Conservation (phyloP, 2,329 filamentous ascomycete genomes). For the Orbilia oligospora region DNA sequence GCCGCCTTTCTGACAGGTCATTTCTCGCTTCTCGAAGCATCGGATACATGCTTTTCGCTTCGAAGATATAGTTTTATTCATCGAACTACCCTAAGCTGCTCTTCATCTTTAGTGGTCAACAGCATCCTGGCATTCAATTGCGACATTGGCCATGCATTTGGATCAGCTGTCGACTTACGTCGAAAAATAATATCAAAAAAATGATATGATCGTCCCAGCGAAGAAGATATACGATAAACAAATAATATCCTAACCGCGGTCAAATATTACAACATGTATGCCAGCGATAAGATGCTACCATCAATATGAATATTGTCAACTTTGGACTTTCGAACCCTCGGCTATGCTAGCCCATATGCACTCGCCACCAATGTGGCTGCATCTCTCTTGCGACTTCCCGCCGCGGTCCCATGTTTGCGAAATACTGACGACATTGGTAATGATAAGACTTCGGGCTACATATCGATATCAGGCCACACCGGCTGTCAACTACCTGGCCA, state of each 20-base stretch:
- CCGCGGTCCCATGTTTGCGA: conserved; percentile 20
- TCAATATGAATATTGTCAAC: neutral
- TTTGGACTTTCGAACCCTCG: neutral
- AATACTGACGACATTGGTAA: conserved; percentile 35
- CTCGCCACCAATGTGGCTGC: conserved; percentile 25
- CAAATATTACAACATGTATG: neutral
- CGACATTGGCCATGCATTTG: conserved; percentile 14
- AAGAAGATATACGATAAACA: conserved; percentile 2
- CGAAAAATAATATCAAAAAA: conserved; percentile 1
- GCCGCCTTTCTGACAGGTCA: conserved; percentile 23
- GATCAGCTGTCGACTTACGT: conserved; percentile 14
- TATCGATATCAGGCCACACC: conserved; percentile 15
- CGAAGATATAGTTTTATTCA: conserved; percentile 11
- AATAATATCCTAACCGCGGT: neutral
- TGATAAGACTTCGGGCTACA: conserved; percentile 24
- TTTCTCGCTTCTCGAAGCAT: conserved; percentile 20
- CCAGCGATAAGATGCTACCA: neutral
- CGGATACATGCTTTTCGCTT: conserved; percentile 30
- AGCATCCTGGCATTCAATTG: conserved; percentile 1
- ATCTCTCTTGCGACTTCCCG: conserved; percentile 15
- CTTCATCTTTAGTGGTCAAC: neutral
- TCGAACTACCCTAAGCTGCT: conserved; percentile 23
- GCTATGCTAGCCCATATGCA: conserved; percentile 14
- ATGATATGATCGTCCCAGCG: too few species aligned
- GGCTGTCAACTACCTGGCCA: neutral